Conservation (phyloP, 108 stramenopile genomes). For the Nitzschia sp. region DNA sequence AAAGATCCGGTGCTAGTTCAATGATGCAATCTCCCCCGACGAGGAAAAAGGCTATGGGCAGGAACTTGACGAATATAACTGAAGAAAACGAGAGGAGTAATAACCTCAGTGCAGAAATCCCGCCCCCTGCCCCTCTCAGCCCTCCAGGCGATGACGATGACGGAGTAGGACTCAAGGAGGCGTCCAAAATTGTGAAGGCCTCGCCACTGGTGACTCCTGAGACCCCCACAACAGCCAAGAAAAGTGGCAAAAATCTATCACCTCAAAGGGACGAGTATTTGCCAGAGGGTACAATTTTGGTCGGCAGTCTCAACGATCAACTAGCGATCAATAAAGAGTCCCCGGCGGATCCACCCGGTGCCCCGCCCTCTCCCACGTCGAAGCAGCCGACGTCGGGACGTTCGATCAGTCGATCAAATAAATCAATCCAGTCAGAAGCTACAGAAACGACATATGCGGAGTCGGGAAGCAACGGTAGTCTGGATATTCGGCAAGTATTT, state of each 20-base stretch:
- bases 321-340: too few relatives aligned
- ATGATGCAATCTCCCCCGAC: constrained; percentile 1
- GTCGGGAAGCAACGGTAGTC: constrained; percentile 8
- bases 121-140: not conserved
- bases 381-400: not conserved
- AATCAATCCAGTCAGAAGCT: constrained; percentile 17
- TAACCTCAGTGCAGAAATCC: not conserved
- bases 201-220: not conserved
- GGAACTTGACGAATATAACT: not conserved
- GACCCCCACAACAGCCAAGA: not conserved
- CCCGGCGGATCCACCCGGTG: not conserved
- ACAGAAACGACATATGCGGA: not conserved
- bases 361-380: not conserved
- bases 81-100: not conserved
- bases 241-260: not conserved
- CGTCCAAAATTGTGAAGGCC: not conserved
- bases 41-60: not conserved
- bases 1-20: constrained; percentile 6
- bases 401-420: constrained; percentile 1
- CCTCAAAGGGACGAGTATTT: too few relatives aligned
- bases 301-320: not conserved
- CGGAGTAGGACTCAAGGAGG: not conserved
- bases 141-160: not conserved
- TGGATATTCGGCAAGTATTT: constrained; percentile 16
- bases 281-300: not conserved